Percentiles rank a stretch among this genome's conserved stretches.
phyloP scores from a whole-genome alignment of 495 filamentous ascomycete species.

The Patellaria atrata region DNA sequence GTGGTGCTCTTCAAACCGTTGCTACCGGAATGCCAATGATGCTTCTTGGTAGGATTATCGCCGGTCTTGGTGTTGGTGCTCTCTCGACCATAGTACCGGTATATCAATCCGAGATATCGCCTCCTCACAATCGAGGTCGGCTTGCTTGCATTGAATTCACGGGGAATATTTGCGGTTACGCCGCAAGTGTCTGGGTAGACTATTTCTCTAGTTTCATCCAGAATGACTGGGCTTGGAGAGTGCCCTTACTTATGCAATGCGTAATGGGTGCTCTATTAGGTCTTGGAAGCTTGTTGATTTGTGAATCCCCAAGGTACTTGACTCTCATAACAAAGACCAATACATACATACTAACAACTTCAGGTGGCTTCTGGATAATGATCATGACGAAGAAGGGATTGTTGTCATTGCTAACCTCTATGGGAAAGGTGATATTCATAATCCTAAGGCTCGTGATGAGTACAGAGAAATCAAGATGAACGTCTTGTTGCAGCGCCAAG shows the following conservation, averaged over 20 bases:
- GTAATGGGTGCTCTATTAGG: slow-evolving; percentile 80
- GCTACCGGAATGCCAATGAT: slow-evolving; percentile 78
- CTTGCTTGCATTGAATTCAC: slow-evolving; percentile 97
- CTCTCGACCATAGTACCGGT: slow-evolving; percentile 95
- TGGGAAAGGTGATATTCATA: slow-evolving; percentile 86
- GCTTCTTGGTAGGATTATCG: slow-evolving; percentile 79
- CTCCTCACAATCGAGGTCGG: slow-evolving; percentile 88
- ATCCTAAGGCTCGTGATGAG: slow-evolving; percentile 77
- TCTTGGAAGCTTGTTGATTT: slow-evolving; percentile 78
- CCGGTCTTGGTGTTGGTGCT: slow-evolving; percentile 85
- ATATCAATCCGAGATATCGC: slow-evolving; percentile 96
- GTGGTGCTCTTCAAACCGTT: slow-evolving; percentile 74
- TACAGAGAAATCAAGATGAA: slow-evolving; percentile 99
- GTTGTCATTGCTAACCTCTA: slow-evolving; percentile 96
- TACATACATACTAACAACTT: slow-evolving; percentile 9
- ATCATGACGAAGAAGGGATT: slow-evolving; percentile 96
- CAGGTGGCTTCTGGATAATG: slow-evolving; percentile 94
- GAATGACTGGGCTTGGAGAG: slow-evolving; percentile 73
- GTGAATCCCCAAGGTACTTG: slow-evolving; percentile 81
- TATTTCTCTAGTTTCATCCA: slow-evolving; percentile 90
- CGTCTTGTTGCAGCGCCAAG: slow-evolving; percentile 80
- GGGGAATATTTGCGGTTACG: slow-evolving; percentile 90
- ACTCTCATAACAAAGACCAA: background rate
- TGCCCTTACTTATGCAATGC: slow-evolving; percentile 86
- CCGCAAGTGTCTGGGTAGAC: slow-evolving; percentile 94